A percentile compares a stretch with the other conserved stretches of the same genome.
Evolutionary conservation across 2,329 filamentous ascomycete species (phyloP).

Genomic region (Lecanicillium sp.): DNA sequence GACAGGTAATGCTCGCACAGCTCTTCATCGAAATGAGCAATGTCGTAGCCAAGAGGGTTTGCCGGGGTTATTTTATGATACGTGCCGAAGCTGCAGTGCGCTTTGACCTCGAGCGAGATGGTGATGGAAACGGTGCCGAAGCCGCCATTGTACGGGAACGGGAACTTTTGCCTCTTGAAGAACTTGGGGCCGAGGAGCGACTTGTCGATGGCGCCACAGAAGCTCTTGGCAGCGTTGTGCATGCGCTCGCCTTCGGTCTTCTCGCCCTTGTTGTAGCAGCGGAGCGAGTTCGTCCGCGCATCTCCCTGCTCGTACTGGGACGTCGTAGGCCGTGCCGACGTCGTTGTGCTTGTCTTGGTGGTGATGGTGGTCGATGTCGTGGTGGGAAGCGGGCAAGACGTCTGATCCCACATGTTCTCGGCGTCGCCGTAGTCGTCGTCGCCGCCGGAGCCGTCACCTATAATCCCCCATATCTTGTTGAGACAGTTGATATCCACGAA

Average conservation of each 20-base stretch:
- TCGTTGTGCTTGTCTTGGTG: neutral
- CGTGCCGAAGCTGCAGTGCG: conserved; percentile 8
- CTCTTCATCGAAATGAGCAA: conserved; percentile 7
- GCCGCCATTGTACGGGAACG: conserved; percentile 7
- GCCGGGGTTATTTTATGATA: neutral
- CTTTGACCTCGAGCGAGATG: conserved; percentile 9
- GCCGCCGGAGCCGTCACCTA: neutral
- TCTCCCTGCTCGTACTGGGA: conserved; percentile 9
- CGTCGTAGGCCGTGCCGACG: conserved; percentile 1
- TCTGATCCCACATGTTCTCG: conserved; percentile 2
- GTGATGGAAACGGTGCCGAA: conserved; percentile 7
- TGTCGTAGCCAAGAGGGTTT: neutral
- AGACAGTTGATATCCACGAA: conserved; percentile 4
- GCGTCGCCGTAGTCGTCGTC: conserved; percentile 4
- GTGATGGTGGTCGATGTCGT: conserved; percentile 2
- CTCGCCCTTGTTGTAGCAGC: conserved; percentile 13
- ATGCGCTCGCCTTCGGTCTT: conserved; percentile 8
- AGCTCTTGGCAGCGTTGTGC: conserved; percentile 10
- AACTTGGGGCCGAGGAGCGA: conserved; percentile 2
- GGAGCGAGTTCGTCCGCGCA: conserved; percentile 6
- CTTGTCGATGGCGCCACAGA: conserved; percentile 4
- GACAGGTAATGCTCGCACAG: conserved; percentile 14
- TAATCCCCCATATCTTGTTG: conserved; percentile 1
- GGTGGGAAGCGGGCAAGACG: neutral
- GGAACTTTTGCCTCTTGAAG: neutral